Percentiles rank a stretch among this genome's conserved stretches.
These are phyloP conservation scores for Santalum album DNA, from an alignment of 164 flowering plant genomes.

Conservation along the genomic window DNA sequence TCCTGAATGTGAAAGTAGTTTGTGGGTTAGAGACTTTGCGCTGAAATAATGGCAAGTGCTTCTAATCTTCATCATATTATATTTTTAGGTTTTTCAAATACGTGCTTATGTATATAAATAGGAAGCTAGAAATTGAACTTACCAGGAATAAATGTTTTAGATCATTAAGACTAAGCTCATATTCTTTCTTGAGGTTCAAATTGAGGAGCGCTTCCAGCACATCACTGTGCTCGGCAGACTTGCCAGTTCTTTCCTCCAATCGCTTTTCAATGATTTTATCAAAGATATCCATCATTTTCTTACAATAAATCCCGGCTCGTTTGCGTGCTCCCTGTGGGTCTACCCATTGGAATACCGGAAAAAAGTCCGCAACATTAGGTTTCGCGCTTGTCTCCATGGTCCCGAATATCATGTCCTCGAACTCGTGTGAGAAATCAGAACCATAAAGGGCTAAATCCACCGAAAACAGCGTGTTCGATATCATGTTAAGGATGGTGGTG, in stretches of 20 bases:
- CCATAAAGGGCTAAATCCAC: not conserved
- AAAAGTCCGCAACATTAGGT: not conserved
- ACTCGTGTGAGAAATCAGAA: not conserved
- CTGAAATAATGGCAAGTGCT: not conserved
- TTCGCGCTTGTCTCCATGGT: not conserved
- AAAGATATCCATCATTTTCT: not conserved
- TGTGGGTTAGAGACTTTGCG: no score
- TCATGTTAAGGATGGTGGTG: not conserved
- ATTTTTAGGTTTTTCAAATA: no score
- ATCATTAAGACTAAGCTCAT: not conserved
- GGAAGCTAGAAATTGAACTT: not conserved
- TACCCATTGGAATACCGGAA: not conserved
- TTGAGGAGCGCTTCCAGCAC: conserved; percentile 17
- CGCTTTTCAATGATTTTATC: not conserved
- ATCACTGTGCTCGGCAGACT: conserved; percentile 5
- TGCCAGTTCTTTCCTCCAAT: not conserved
- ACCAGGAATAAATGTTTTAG: conserved; percentile 10
- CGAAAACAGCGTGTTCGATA: not conserved
- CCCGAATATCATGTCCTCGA: not conserved
- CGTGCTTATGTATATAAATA: no score
- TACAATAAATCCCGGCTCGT: not conserved
- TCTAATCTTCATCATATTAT: no score
- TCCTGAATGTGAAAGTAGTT: not conserved
- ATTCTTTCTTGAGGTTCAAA: conserved; percentile 7
- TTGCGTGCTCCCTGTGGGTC: not conserved